phyloP scores from a whole-genome alignment of 1,284 basidiomycete species.

The Heterobasidion irregulare region DNA sequence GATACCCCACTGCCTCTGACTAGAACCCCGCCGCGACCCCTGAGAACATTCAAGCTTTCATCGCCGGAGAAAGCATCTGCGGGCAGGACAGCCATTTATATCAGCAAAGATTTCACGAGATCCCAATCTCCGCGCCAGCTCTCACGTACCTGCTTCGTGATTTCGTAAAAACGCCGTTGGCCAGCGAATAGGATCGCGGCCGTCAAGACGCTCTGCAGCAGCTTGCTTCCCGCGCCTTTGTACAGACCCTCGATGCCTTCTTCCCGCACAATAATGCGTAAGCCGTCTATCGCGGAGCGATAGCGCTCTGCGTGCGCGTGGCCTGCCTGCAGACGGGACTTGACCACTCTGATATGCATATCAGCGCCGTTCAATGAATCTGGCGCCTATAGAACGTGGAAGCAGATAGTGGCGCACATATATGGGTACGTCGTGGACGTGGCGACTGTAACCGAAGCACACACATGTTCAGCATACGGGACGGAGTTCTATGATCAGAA shows the following conservation, averaged over 20 bases:
- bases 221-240: slow-evolving; percentile 78
- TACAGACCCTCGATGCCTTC: slow-evolving; percentile 82
- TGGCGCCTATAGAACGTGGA: not conserved
- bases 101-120: not conserved
- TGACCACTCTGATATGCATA: slow-evolving; percentile 53
- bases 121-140: not conserved
- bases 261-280: slow-evolving; percentile 62
- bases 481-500: not conserved
- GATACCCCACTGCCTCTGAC: too few species aligned
- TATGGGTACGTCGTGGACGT: slow-evolving; percentile 74
- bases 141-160: slow-evolving; percentile 44
- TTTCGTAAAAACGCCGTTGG: slow-evolving; percentile 70
- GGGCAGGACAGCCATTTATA: not conserved
- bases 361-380: not conserved
- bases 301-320: slow-evolving; percentile 54
- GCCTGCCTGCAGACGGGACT: slow-evolving; percentile 77
- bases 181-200: slow-evolving; percentile 86
- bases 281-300: slow-evolving; percentile 63
- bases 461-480: not conserved
- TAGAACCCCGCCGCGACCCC: too few species aligned
- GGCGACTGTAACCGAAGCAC: slow-evolving; percentile 39
- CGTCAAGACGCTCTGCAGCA: slow-evolving; percentile 84
- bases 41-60: not conserved
- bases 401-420: slow-evolving; percentile 39
- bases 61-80: not conserved